phyloP scores from a whole-genome alignment of 1,284 basidiomycete species.

The Ustilago trichophora region DNA sequence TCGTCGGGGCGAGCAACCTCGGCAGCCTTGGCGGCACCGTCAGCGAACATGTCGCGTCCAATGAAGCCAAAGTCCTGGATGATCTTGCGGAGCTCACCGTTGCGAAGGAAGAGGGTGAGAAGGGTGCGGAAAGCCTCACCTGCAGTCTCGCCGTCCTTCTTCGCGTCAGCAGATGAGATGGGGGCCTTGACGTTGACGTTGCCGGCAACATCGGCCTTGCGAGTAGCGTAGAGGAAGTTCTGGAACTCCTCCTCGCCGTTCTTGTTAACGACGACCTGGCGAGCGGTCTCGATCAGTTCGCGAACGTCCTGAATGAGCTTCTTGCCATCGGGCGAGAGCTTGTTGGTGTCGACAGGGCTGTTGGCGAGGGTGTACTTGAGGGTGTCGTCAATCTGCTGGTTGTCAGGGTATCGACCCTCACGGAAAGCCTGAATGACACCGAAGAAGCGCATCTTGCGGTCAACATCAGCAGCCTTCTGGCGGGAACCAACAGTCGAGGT shows the following conservation, averaged over 20 bases:
- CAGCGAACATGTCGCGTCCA: slow-evolving; percentile 81
- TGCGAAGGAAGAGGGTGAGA: slow-evolving; percentile 62
- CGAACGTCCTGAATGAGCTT: slow-evolving; percentile 60
- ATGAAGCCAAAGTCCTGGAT: slow-evolving; percentile 60
- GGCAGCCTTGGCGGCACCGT: slow-evolving; percentile 79
- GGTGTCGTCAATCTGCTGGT: slow-evolving; percentile 59
- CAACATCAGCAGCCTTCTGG: slow-evolving; percentile 52
- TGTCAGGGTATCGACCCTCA: slow-evolving; percentile 62
- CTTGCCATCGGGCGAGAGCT: slow-evolving; percentile 58
- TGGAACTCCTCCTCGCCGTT: slow-evolving; percentile 61
- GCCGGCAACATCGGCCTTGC: slow-evolving; percentile 50
- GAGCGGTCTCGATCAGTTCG: slow-evolving; percentile 50
- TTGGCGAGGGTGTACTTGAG: slow-evolving; percentile 55
- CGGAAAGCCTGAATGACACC: slow-evolving; percentile 63
- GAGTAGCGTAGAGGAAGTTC: slow-evolving; percentile 59
- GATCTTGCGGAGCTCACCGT: slow-evolving; percentile 60
- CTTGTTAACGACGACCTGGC: slow-evolving; percentile 60
- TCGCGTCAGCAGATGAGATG: slow-evolving; percentile 47
- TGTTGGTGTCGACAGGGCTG: slow-evolving; percentile 54
- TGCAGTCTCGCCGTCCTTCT: slow-evolving; percentile 61
- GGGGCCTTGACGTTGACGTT: slow-evolving; percentile 50
- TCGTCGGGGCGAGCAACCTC: slow-evolving; percentile 76
- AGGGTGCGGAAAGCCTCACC: slow-evolving; percentile 61
- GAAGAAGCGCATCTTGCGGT: slow-evolving; percentile 61
- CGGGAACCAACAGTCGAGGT: slow-evolving; percentile 34